phyloP scores from a whole-genome alignment of 2,329 filamentous ascomycete species.

The Dactylella cylindrospora region DNA sequence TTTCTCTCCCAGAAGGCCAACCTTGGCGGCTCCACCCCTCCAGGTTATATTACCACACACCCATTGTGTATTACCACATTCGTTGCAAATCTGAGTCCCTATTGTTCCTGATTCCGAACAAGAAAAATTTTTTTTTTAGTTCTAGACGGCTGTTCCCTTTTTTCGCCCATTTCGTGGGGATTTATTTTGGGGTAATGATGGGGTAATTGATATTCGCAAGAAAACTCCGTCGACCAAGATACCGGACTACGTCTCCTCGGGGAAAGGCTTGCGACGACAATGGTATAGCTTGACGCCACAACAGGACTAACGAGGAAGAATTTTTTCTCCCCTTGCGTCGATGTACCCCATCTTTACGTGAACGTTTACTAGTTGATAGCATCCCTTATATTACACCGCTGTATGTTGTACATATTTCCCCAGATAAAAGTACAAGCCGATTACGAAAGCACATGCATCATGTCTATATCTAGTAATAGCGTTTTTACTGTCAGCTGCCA shows the following conservation, averaged over 20 bases:
- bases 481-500: no score
- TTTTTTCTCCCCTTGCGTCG: slow-evolving; percentile 19
- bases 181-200: no score
- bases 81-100: background rate
- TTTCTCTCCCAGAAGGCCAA: background rate
- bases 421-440: slow-evolving; percentile 29
- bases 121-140: background rate
- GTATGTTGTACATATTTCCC: slow-evolving; percentile 29
- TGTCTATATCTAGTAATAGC: no score
- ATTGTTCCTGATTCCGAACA: background rate
- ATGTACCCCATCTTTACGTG: background rate
- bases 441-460: no score
- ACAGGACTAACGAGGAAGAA: no score
- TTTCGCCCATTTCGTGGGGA: no score
- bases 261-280: no score
- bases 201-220: no score
- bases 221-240: no score
- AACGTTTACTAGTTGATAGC: slow-evolving; percentile 3
- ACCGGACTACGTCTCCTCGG: background rate
- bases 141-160: no score
- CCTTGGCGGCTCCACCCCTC: slow-evolving; percentile 41
- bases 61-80: slow-evolving; percentile 30
- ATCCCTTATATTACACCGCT: slow-evolving; percentile 17
- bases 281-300: no score
- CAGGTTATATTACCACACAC: no score